A percentile compares a stretch with the other conserved stretches of the same genome.
Evolutionary conservation across 2,329 filamentous ascomycete genomes (phyloP).

Genomic region (Colletotrichum noveboracense): DNA sequence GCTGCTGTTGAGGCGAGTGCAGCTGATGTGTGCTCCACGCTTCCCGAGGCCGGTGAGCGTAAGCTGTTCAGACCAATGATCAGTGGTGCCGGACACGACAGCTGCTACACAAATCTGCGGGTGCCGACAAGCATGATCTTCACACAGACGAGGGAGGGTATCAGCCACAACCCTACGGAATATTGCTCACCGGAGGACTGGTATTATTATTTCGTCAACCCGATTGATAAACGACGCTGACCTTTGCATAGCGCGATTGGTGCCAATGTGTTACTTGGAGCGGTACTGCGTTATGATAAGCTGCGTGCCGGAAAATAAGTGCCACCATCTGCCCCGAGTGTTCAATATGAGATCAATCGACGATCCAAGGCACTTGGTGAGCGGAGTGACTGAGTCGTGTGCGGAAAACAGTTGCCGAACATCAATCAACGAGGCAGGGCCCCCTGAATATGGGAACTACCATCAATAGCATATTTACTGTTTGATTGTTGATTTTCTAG

Average conservation of each 20-base stretch:
- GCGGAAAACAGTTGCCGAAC: no score
- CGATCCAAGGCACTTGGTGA: background rate
- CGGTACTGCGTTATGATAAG: background rate
- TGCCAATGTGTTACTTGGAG: background rate
- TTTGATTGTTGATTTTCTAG: no score
- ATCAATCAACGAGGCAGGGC: no score
- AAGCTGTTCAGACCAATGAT: background rate
- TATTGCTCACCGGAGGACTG: background rate
- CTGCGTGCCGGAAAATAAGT: background rate
- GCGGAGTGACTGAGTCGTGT: no score
- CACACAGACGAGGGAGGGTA: background rate
- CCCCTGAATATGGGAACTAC: no score
- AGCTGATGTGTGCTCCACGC: background rate
- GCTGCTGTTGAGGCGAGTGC: background rate
- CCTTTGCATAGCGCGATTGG: background rate
- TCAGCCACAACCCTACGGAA: background rate
- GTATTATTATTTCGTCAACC: background rate
- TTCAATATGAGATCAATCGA: no score
- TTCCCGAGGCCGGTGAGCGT: background rate
- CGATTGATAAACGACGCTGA: background rate
- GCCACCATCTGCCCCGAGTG: rapidly evolving
- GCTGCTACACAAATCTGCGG: background rate
- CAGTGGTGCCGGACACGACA: background rate
- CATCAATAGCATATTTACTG: no score
- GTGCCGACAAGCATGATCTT: background rate